Percentiles rank a stretch among this genome's conserved stretches.
phyloP scores from a whole-genome alignment of 768 basidiomycete species.

The Trametes cingulata region DNA sequence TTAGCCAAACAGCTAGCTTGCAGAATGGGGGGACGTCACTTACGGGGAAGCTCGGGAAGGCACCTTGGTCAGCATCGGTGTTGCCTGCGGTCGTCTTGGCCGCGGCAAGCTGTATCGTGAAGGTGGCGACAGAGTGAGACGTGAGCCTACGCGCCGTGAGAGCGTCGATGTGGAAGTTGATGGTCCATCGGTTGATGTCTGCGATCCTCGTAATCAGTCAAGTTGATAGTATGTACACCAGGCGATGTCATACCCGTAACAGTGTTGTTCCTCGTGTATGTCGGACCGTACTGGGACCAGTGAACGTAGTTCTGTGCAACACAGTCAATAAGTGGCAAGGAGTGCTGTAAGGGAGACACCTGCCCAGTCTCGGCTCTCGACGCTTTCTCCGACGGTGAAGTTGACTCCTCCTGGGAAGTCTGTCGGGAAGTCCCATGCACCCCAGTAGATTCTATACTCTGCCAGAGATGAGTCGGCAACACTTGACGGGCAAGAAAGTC shows the following conservation, averaged over 20 bases:
- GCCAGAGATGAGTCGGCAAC: not conserved
- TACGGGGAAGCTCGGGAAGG: constrained; percentile 21
- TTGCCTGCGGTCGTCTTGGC: constrained; percentile 32
- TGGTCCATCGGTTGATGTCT: constrained; percentile 28
- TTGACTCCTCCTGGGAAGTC: constrained; percentile 34
- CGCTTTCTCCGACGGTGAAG: constrained; percentile 31
- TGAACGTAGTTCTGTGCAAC: constrained; percentile 30
- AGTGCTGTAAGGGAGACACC: too few relatives aligned
- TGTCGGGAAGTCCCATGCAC: constrained; percentile 33
- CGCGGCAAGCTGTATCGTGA: constrained; percentile 31
- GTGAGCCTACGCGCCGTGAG: constrained; percentile 9
- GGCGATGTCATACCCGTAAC: constrained; percentile 21
- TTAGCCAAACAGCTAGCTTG: not conserved
- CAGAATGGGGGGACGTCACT: not conserved
- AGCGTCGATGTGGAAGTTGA: constrained; percentile 28
- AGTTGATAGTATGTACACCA: too few relatives aligned
- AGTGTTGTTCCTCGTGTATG: constrained; percentile 25
- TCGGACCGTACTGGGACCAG: constrained; percentile 32
- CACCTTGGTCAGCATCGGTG: constrained; percentile 24
- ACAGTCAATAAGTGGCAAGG: not conserved
- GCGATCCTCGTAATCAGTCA: too few relatives aligned
- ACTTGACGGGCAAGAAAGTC: too few relatives aligned
- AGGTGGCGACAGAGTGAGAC: constrained; percentile 20
- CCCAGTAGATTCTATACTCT: constrained; percentile 30
- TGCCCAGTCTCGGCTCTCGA: constrained; percentile 26